A percentile compares a stretch with the other conserved stretches of the same genome.
Conservation (phyloP, 805 yeast genomes). For the Starmerella geochares region DNA sequence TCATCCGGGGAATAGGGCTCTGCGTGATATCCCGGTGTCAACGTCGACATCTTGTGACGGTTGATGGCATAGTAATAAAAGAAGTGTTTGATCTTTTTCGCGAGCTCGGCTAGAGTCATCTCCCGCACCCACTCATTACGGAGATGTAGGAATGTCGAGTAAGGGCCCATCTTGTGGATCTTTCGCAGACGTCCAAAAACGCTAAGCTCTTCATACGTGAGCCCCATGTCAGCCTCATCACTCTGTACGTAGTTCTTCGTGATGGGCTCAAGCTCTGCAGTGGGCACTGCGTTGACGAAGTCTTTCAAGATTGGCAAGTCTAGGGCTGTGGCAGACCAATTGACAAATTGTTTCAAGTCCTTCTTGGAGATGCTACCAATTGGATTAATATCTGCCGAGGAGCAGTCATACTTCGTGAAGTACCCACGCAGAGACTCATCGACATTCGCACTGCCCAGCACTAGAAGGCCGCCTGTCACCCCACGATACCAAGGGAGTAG, state of each 20-base stretch:
- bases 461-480: constrained; percentile 67
- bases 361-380: constrained; percentile 98
- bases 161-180: constrained; percentile 91
- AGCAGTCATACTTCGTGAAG: constrained; percentile 91
- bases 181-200: constrained; percentile 84
- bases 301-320: constrained; percentile 66
- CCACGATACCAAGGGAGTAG: constrained; percentile 90
- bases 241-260: constrained; percentile 87
- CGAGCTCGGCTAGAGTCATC: constrained; percentile 71
- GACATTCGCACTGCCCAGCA: constrained; percentile 91
- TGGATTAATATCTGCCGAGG: constrained; percentile 94
- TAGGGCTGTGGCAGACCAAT: constrained; percentile 60
- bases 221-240: constrained; percentile 97
- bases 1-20: constrained; percentile 98
- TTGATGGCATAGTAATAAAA: constrained; percentile 90
- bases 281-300: constrained; percentile 86
- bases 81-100: constrained; percentile 84
- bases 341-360: constrained; percentile 77
- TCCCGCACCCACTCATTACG: constrained; percentile 78
- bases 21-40: constrained; percentile 95
- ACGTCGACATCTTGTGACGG: constrained; percentile 94
- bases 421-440: constrained; percentile 95
- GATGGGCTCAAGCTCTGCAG: constrained; percentile 96
- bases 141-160: constrained; percentile 81
- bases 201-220: constrained; percentile 89